Conservation (phyloP, 805 yeast genomes). For the Sugiyamaella lignohabitans region DNA sequence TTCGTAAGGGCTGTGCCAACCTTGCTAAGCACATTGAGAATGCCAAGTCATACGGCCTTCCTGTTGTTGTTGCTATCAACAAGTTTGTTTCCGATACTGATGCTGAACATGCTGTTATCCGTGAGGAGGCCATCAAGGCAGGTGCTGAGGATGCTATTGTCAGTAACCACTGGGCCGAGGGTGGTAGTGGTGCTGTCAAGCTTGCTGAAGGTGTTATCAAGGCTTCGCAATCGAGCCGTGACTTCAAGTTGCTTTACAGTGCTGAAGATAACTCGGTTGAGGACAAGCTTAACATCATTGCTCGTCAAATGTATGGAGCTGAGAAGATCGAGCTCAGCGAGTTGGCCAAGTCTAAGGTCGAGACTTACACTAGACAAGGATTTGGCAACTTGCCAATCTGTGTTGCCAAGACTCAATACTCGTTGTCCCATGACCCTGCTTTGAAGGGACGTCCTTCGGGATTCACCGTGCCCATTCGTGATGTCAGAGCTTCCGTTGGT, state of each 20-base stretch:
- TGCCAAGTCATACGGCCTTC: constrained; percentile 78
- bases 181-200: constrained; percentile 83
- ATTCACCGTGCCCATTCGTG: constrained; percentile 89
- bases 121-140: constrained; percentile 71
- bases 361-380: constrained; percentile 78
- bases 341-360: constrained; percentile 74
- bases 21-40: constrained; percentile 85
- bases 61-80: constrained; percentile 93
- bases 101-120: constrained; percentile 73
- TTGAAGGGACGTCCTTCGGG: constrained; percentile 95
- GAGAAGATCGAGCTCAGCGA: constrained; percentile 74
- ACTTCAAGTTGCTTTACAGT: constrained; percentile 62
- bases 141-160: constrained; percentile 91
- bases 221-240: constrained; percentile 51
- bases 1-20: constrained; percentile 77
- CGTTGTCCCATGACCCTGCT: constrained; percentile 87
- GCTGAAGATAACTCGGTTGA: constrained; percentile 63
- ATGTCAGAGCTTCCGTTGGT: constrained; percentile 89
- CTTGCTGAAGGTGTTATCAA: constrained; percentile 77
- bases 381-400: constrained; percentile 89
- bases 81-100: constrained; percentile 75
- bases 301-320: constrained; percentile 90
- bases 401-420: constrained; percentile 96
- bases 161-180: constrained; percentile 92
- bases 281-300: constrained; percentile 71